These are phyloP conservation scores for Neonectria magnoliae DNA, from an alignment of 2,329 filamentous ascomycete species.

Conservation along the genomic window DNA sequence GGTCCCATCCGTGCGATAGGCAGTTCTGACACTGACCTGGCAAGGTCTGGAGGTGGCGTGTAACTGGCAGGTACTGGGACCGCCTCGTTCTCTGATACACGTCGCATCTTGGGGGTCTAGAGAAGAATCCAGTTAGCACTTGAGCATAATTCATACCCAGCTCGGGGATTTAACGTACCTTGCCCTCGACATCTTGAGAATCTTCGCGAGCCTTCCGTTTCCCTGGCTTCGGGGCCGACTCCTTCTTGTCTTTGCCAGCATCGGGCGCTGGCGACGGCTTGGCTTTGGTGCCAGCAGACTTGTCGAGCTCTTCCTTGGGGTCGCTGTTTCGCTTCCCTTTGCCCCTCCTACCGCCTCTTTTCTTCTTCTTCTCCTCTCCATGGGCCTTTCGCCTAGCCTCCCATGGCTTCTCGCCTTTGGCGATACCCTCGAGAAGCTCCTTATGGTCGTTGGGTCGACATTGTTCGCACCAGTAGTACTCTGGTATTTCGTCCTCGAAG, in stretches of 20 bases:
- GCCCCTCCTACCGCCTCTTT: conserved; percentile 68
- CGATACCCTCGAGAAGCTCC: conserved; percentile 80
- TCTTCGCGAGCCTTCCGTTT: conserved; percentile 70
- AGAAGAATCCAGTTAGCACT: conserved; percentile 21
- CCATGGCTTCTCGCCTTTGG: conserved; percentile 87
- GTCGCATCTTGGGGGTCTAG: conserved; percentile 60
- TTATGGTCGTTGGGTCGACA: conserved; percentile 87
- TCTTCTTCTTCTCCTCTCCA: conserved; percentile 69
- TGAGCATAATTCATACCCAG: background rate
- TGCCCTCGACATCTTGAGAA: conserved; percentile 61
- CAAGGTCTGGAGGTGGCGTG: conserved; percentile 61
- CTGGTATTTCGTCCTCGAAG: conserved; percentile 80
- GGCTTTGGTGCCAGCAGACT: conserved; percentile 45
- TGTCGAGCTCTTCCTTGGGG: conserved; percentile 67
- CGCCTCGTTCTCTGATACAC: conserved; percentile 62
- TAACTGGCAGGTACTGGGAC: conserved; percentile 52
- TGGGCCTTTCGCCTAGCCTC: conserved; percentile 72
- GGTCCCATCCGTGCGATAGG: conserved; percentile 72
- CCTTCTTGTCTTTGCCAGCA: conserved; percentile 60
- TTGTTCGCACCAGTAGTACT: conserved; percentile 91
- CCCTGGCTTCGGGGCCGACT: conserved; percentile 53
- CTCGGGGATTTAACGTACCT: conserved; percentile 51
- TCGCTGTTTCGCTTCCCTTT: conserved; percentile 76
- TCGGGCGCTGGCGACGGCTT: conserved; percentile 55
- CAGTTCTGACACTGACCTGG: conserved; percentile 63